A percentile compares a stretch with the other conserved stretches of the same genome.
Evolutionary conservation across 257 asterid genomes (phyloP).

Genomic region (Nicotiana tomentosiformis): DNA sequence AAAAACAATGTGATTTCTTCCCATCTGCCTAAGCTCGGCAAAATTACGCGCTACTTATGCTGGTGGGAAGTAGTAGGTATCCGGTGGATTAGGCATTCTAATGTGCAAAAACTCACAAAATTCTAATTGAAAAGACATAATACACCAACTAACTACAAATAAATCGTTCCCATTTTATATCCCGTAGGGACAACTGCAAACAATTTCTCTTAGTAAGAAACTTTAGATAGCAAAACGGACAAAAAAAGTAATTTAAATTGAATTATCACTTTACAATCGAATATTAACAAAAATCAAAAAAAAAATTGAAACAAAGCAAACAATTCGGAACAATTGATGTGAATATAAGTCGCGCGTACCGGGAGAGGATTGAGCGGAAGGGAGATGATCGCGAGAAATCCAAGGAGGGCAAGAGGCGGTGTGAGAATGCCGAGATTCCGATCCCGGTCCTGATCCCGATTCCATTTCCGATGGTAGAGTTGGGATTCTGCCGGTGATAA

Average conservation of each 20-base stretch:
- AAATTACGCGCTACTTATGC: no score
- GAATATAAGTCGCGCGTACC: conserved; percentile 23
- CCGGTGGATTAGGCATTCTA: no score
- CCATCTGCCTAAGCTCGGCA: no score
- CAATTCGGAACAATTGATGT: neutral
- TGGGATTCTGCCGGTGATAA: conserved; percentile 71
- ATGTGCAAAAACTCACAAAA: neutral
- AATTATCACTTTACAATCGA: neutral
- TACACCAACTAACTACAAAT: neutral
- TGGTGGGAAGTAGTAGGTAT: no score
- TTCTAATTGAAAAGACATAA: neutral
- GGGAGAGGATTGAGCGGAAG: conserved; percentile 19
- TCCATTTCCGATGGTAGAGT: conserved; percentile 43
- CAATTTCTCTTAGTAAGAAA: neutral
- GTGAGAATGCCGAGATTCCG: conserved; percentile 23
- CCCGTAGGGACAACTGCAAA: no score
- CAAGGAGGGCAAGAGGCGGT: conserved; percentile 27
- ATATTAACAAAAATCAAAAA: neutral
- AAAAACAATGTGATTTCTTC: no score
- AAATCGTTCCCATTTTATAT: neutral
- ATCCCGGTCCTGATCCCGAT: conserved; percentile 9
- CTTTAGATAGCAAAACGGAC: neutral
- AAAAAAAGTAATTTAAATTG: neutral
- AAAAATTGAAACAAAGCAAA: neutral
- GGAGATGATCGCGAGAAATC: conserved; percentile 9